These are phyloP conservation scores for Typha latifolia DNA, from an alignment of 176 grass and related monocot genomes.

Conservation along the genomic window DNA sequence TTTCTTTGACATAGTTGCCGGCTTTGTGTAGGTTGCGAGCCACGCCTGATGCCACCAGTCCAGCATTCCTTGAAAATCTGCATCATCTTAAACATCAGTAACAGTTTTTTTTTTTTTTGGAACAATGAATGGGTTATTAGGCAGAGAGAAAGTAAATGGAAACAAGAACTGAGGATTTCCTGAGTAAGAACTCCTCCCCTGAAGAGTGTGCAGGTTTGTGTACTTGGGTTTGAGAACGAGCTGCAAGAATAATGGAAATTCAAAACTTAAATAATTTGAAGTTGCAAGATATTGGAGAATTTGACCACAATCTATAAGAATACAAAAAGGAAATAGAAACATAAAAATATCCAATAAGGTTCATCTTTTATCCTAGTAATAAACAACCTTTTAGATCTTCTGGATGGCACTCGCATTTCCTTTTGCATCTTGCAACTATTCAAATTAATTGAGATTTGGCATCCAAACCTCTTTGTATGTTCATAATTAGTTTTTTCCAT, in stretches of 20 bases:
- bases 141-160: constrained; percentile 1
- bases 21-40: constrained; percentile 60
- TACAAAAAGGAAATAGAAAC: no score
- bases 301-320: no score
- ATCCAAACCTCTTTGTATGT: no score
- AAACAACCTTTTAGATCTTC: no score
- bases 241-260: constrained; percentile 12
- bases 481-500: background rate
- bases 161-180: constrained; percentile 40
- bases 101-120: background rate
- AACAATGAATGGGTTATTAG: background rate
- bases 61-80: constrained; percentile 76
- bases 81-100: constrained; percentile 12
- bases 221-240: constrained; percentile 15
- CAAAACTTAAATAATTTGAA: no score
- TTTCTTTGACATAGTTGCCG: constrained; percentile 62
- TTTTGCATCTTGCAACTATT: no score
- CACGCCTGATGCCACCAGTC: constrained; percentile 74
- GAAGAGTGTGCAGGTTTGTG: constrained; percentile 34
- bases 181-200: constrained; percentile 54
- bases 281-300: no score
- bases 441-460: no score
- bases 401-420: no score
- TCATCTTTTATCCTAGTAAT: no score
- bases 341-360: no score